Conservation (phyloP, 192 early-diverging fungal genomes). For the Mortierella alpina region DNA sequence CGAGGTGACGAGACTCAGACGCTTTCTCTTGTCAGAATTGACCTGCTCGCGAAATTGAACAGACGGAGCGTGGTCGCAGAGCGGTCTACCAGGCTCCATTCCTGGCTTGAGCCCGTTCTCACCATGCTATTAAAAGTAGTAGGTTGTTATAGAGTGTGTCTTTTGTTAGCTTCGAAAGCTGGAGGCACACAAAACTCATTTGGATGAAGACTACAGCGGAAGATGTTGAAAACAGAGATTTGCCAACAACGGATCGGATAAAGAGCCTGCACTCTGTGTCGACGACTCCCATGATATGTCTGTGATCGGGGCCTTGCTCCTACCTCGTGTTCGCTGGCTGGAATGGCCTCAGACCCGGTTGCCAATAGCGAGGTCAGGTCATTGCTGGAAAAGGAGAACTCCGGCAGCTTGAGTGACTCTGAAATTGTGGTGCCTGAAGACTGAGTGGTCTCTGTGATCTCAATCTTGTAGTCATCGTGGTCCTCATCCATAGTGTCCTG, state of each 20-base stretch:
- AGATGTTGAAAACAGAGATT: too few relatives aligned
- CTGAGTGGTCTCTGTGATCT: too few relatives aligned
- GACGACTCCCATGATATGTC: constrained; percentile 33
- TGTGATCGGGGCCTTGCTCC: constrained; percentile 9
- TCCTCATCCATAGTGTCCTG: background rate
- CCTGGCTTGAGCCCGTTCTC: too few relatives aligned
- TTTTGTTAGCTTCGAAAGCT: too few relatives aligned
- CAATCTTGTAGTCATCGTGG: background rate
- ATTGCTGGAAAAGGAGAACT: constrained; percentile 38
- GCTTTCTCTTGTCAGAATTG: constrained; percentile 6
- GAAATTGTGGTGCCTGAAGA: background rate
- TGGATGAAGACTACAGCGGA: too few relatives aligned
- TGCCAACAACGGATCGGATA: too few relatives aligned
- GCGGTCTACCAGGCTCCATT: constrained; percentile 8
- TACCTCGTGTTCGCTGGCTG: background rate
- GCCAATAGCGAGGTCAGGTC: constrained; percentile 25
- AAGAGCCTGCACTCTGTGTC: too few relatives aligned
- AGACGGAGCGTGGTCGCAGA: background rate
- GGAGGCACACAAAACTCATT: too few relatives aligned
- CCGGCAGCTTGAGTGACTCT: constrained; percentile 14
- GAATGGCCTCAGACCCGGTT: background rate
- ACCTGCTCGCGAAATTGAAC: background rate
- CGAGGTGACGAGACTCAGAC: constrained; percentile 37
- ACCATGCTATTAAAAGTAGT: background rate
- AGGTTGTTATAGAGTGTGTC: too few relatives aligned